A percentile compares a stretch with the other conserved stretches of the same genome.
These are phyloP conservation scores for Talaromyces sp. DNA, from an alignment of 2,329 filamentous ascomycete genomes.

Conservation along the genomic window DNA sequence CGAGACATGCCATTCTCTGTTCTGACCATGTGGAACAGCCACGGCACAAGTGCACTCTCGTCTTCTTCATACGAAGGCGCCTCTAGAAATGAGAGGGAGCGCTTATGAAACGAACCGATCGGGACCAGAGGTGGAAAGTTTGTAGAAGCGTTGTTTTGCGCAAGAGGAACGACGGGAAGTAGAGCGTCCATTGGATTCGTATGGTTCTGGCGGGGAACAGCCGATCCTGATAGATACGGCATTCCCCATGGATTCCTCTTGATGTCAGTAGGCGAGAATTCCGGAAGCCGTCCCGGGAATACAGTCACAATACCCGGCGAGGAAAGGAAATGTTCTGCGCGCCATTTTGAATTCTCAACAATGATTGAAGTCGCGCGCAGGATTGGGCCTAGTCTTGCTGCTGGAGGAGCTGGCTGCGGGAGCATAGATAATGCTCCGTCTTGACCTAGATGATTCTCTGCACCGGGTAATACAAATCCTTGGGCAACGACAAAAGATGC, in stretches of 20 bases:
- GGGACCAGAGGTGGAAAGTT: slow-evolving; percentile 56
- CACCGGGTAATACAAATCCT: slow-evolving; percentile 66
- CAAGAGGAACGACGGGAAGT: slow-evolving; percentile 51
- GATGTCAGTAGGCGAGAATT: slow-evolving; percentile 51
- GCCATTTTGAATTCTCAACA: slow-evolving; percentile 73
- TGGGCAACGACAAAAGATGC: slow-evolving; percentile 66
- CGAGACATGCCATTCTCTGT: slow-evolving; percentile 57
- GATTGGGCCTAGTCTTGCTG: slow-evolving; percentile 63
- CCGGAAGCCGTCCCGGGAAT: slow-evolving; percentile 57
- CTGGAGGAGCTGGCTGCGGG: slow-evolving; percentile 59
- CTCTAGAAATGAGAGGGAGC: slow-evolving; percentile 34
- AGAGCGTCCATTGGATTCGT: slow-evolving; percentile 63
- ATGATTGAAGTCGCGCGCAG: slow-evolving; percentile 75
- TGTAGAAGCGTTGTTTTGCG: slow-evolving; percentile 34
- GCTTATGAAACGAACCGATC: slow-evolving; percentile 34
- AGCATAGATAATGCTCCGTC: slow-evolving; percentile 58
- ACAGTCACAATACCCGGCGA: slow-evolving; percentile 67
- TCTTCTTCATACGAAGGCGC: slow-evolving; percentile 53
- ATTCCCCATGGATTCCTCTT: slow-evolving; percentile 52
- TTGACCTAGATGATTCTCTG: slow-evolving; percentile 54
- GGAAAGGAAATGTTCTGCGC: slow-evolving; percentile 67
- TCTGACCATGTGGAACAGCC: slow-evolving; percentile 65
- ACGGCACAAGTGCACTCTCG: slow-evolving; percentile 70
- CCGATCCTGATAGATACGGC: slow-evolving; percentile 53
- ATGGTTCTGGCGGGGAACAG: slow-evolving; percentile 44